Base-by-base conservation (phyloP, 768 basidiomycete genomes). In the Sistotremastrum suecicum region DNA sequence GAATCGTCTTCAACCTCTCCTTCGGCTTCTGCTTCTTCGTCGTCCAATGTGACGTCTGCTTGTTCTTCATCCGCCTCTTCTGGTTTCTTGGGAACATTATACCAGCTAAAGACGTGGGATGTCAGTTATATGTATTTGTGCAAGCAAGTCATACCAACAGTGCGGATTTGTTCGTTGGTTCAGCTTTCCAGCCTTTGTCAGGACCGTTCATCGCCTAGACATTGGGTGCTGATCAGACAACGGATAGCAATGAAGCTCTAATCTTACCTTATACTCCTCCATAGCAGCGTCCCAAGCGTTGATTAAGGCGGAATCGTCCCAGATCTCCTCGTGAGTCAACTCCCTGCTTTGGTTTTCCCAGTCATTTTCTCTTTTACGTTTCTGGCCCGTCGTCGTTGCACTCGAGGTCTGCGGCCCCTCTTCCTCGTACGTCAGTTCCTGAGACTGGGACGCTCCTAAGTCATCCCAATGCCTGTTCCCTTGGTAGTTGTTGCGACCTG, bases 271-370 rank as follows among this genome's bases (percentile, higher is more conserved):
- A 53, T 87, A 89, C 58, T 89, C 86, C 47, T 83, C 83, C 51
- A 71, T 76, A 11, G 86, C 86, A 48, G 85, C 79, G 58, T 88
- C 72, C 86, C 86, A 88, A 12, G 86, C 86, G 44, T 82, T 71
- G 39, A 89, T 73, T 51, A 89, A 70, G 3, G 81, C 83, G 34
- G 82, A 80, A 58, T 89, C 86, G 51, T 89, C 86, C 86, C 86
- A 89, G 35, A 86, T 77, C 54, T 89, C 85, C 41, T 78, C 72
- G 34, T 80, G 71, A 6, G 79, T 75, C 48, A 86, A 67, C 45
- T 76, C 68, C 30, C 78, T 69, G 51, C 78, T 77, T 54, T 80
- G 75, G 33, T 70, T 67, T 30, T 69, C 66, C 7, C 66, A 66
- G 4, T 47, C 50, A 11, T 58, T 61, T 3, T 58, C 61, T 11